A percentile compares a stretch with the other conserved stretches of the same genome.
phyloP scores from a whole-genome alignment of 2,329 filamentous ascomycete genomes.

The Emmonsia crescens region DNA sequence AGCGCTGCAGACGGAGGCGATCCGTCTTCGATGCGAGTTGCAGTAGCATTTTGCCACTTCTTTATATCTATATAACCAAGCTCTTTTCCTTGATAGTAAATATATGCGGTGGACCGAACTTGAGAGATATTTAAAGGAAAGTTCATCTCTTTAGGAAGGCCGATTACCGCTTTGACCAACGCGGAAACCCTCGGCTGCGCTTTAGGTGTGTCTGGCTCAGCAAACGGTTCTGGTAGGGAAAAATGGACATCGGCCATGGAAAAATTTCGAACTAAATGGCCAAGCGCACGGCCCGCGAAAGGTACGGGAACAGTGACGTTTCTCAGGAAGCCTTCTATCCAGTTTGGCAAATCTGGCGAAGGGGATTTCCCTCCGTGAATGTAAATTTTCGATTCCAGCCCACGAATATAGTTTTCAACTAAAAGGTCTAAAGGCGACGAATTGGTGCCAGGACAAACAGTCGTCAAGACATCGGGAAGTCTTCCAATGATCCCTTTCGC shows the following conservation, averaged over 20 bases:
- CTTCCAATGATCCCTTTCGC: conserved; percentile 61
- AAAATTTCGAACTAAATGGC: conserved; percentile 77
- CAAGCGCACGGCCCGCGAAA: conserved; percentile 70
- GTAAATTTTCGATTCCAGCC: conserved; percentile 66
- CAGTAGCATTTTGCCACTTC: conserved; percentile 77
- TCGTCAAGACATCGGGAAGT: conserved; percentile 62
- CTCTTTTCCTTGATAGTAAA: conserved; percentile 66
- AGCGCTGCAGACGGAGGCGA: conserved; percentile 52
- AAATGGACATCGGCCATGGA: conserved; percentile 79
- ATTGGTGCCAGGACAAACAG: conserved; percentile 61
- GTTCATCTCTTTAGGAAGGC: conserved; percentile 74
- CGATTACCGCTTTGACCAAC: conserved; percentile 66
- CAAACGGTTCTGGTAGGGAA: conserved; percentile 66
- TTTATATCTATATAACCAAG: conserved; percentile 69
- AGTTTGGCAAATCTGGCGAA: conserved; percentile 59
- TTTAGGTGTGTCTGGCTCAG: conserved; percentile 61
- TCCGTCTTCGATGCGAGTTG: conserved; percentile 53
- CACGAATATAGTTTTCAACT: conserved; percentile 69
- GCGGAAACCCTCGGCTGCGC: conserved; percentile 72
- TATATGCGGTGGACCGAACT: conserved; percentile 66
- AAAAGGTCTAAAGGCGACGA: conserved; percentile 78
- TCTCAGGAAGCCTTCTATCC: conserved; percentile 70
- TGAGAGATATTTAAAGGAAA: conserved; percentile 68
- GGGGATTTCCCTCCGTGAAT: conserved; percentile 66
- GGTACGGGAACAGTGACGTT: conserved; percentile 76